Base-by-base conservation (phyloP, 192 early-diverging fungal species). In the Backusella australiensis region DNA sequence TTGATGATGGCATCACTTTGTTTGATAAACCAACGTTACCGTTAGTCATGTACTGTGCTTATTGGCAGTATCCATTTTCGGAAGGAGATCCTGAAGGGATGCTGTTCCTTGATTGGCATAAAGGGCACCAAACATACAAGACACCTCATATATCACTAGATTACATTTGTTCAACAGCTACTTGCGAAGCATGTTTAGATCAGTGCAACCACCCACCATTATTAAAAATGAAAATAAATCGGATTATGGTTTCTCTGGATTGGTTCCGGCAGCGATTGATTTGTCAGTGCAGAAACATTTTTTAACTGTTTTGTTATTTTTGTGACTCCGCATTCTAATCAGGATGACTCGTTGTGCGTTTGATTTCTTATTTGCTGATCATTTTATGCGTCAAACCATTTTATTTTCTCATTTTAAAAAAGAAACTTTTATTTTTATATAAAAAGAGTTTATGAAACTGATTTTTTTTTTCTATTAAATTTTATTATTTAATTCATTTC, bases 311-410 rank as follows among this genome's bases (percentile, higher is more conserved):
- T 67, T 67, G 34, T 41, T 36, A 9, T 26, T 6, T 69, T 35
- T 69, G 67, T 21, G 36, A 38, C 67, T 69, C 67, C 34, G n/a
- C 4, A 3, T 15, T 36, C 11, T n/a, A 21, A 12, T 59, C 19
- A 68, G 15, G 6, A 69, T 69, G 67, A 69, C 67, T 69, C 67
- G 12, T 69, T 69, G 34, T 69, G 36, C 15, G 36, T 39, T 69
- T 19, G 34, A 6, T 67, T 35, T n/a, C 67, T 69, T 69, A 38
- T 35, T 69, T 69, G 35, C 67, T 49, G 46, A 49, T n/a, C 46
- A 49, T 0, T 49, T 49, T 67, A 67, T 67, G 32, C 35, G 67
- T 34, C 35, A 67, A 35, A 67, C 32, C 35, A 12, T 38, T 38
- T 41, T 36, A 4, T 68, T 39, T 68, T 35, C 34, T 34, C 19